Percentiles rank a stretch among this genome's conserved stretches.
phyloP scores from a whole-genome alignment of 2,329 filamentous ascomycete species.

The Xylariaceae sp. region DNA sequence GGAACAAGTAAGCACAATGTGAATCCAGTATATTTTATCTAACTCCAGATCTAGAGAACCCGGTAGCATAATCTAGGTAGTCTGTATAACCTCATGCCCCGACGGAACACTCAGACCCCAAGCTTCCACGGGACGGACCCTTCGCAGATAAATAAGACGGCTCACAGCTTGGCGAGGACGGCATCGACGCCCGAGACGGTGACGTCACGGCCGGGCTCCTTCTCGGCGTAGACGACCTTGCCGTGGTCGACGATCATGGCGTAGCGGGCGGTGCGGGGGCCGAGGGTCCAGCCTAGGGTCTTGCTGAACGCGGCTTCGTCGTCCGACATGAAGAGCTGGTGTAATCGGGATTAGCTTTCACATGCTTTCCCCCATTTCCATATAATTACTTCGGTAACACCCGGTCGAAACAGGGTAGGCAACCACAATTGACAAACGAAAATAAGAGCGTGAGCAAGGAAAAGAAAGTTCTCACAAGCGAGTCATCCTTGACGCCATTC shows the following conservation, averaged over 20 bases:
- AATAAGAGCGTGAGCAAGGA: background rate
- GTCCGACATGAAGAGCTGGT: conserved; percentile 72
- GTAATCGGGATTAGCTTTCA: conserved; percentile 2
- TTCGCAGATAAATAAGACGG: too few relatives aligned
- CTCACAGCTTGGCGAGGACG: conserved; percentile 51
- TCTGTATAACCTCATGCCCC: too few relatives aligned
- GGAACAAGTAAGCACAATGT: too few relatives aligned
- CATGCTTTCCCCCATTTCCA: background rate
- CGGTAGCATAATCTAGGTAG: too few relatives aligned
- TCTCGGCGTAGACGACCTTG: conserved; percentile 76
- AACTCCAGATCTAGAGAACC: too few relatives aligned
- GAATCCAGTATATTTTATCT: too few relatives aligned
- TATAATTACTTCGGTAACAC: too few relatives aligned
- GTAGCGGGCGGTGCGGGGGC: conserved; percentile 68
- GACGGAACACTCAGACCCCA: too few relatives aligned
- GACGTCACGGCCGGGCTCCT: conserved; percentile 52
- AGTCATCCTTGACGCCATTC: conserved; percentile 69
- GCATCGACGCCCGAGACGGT: conserved; percentile 48
- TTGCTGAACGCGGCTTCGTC: conserved; percentile 65
- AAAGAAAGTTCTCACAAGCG: conserved; percentile 42
- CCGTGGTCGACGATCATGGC: conserved; percentile 79
- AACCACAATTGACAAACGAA: background rate
- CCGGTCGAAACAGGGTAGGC: background rate
- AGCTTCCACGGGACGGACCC: too few relatives aligned
- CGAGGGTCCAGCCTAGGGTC: conserved; percentile 70